These are phyloP conservation scores for Cardiosporidium cionae DNA, from an alignment of 169 alveolate genomes.

Conservation along the genomic window DNA sequence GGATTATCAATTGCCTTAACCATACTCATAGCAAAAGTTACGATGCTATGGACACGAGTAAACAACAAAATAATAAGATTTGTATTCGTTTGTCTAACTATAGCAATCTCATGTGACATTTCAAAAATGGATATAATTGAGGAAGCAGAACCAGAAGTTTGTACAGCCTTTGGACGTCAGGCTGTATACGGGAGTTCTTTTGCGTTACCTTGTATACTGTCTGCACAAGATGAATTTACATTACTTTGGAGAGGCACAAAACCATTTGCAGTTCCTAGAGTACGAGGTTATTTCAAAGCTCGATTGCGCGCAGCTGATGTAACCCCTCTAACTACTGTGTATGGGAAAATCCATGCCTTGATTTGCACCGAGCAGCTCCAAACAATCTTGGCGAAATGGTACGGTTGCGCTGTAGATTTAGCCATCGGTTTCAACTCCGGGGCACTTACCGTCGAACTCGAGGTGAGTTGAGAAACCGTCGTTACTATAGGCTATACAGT, in stretches of 20 bases:
- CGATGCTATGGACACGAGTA: no score
- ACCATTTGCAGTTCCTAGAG: conserved; percentile 14
- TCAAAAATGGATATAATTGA: neutral
- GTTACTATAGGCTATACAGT: no score
- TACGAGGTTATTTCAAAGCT: neutral
- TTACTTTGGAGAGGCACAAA: conserved; percentile 23
- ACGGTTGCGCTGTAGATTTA: neutral
- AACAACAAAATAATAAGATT: no score
- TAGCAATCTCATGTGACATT: neutral
- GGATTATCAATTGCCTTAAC: no score
- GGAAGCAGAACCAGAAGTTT: neutral
- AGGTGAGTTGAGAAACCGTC: no score
- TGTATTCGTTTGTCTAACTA: no score
- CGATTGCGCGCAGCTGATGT: conserved; percentile 2
- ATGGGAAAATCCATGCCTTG: conserved; percentile 10
- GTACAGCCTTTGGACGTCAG: neutral
- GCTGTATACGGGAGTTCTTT: neutral
- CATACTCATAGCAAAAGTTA: no score
- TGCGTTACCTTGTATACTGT: conserved; percentile 20
- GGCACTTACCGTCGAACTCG: neutral
- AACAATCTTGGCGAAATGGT: neutral
- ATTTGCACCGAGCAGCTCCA: conserved; percentile 5
- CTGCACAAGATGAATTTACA: conserved; percentile 10
- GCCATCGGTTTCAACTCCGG: neutral
- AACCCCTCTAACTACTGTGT: neutral